These are phyloP conservation scores for Westerdykella ornata DNA, from an alignment of 2,329 filamentous ascomycete species.

Conservation along the genomic window DNA sequence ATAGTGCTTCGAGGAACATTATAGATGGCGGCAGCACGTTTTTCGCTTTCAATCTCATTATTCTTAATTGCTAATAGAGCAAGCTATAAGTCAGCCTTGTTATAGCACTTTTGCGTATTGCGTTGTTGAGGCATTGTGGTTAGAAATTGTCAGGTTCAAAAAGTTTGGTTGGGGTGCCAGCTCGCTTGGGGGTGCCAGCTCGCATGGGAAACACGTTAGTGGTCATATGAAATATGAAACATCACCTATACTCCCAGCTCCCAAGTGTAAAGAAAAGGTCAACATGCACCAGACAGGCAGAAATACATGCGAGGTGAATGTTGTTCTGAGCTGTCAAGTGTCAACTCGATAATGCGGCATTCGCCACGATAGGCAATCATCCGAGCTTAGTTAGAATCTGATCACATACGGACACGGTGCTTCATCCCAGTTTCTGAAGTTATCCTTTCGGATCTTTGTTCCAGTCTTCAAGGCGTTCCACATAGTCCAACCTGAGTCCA, in stretches of 20 bases:
- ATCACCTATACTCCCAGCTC: too few relatives aligned
- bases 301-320: too few relatives aligned
- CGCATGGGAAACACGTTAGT: conserved; percentile 1
- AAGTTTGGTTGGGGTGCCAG: background rate
- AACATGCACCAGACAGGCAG: too few relatives aligned
- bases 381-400: conserved; percentile 4
- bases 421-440: conserved; percentile 19
- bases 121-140: conserved; percentile 1
- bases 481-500: conserved; percentile 15
- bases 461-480: conserved; percentile 21
- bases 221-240: too few relatives aligned
- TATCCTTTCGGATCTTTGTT: conserved; percentile 16
- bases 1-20: conserved; percentile 2
- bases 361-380: too few relatives aligned
- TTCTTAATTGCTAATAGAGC: conserved; percentile 1
- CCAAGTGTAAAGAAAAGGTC: too few relatives aligned
- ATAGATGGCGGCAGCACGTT: conserved; percentile 1
- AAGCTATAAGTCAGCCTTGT: background rate
- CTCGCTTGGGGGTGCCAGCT: conserved; percentile 1
- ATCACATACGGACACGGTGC: conserved; percentile 16
- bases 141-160: background rate
- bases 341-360: too few relatives aligned
- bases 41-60: conserved; percentile 1
- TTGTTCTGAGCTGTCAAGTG: too few relatives aligned
- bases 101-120: conserved; percentile 1